Base-by-base conservation (phyloP, 176 grass and related monocot genomes). In the Avena insularis region DNA sequence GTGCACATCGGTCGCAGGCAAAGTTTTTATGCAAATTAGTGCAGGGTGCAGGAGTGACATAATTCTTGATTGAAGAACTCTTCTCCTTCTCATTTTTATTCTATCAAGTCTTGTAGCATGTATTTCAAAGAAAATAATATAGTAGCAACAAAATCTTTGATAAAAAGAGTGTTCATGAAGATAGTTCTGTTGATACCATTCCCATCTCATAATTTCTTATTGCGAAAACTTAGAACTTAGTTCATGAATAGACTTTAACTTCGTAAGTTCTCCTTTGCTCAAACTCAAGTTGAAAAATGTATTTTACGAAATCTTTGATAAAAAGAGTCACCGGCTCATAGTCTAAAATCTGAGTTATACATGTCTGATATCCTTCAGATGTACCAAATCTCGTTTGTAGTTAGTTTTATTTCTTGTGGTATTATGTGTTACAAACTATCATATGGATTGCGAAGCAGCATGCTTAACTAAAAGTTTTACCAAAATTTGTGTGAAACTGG, bases 31-130 rank as follows among this genome's bases (percentile, higher is more conserved):
- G 91, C 91, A 90, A 84, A 82, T 90, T 90, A 16, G 65, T 97
- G 73, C 89, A 88, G 79, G 92, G 93, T 88, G 93, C 87, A 88
- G 87, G 78, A 64, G 89, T 98, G 55, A 95, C 95, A 46, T 98
- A 89, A 95, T 16, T 51, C 33, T 43, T 83, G 48, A 11, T 64
- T 69, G 29, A 82, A 47, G 9, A 68, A 25, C 6, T 10, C 17
- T 8, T 43, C 11, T 8, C 64, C 64, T 16, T 68, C 27, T 36
- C 23, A 23, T 1, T 27, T 49, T 45, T 90, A 40, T 40, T 75
- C 7, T 55, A 53, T 55, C 53, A 47, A 47, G 46, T 17, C 5
- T 3, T 21, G 3, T 71, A 35, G 12, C 19, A 25, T 88, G 64
- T 62, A 31, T 19, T 35, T 60, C 9, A 60, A 17, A 23, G 51